Evolutionary conservation across 2,329 filamentous ascomycete genomes (phyloP).

Genomic region (Dryadomyces sulphureus): DNA sequence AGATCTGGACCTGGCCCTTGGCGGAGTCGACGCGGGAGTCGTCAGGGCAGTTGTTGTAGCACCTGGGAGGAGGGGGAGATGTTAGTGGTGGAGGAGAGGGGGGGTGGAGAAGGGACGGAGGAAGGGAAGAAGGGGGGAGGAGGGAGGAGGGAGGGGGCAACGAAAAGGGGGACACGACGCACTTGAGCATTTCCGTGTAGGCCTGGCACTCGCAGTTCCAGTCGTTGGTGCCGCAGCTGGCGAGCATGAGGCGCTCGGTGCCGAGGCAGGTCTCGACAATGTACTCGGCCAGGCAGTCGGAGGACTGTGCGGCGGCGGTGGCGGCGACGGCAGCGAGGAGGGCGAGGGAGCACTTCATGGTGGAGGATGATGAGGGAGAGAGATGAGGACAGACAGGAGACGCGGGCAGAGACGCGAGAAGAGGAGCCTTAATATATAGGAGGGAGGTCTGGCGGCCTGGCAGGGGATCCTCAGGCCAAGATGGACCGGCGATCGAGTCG

Average conservation of each 20-base stretch:
- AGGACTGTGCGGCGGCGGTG: slow-evolving; percentile 3
- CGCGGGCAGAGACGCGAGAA: not conserved
- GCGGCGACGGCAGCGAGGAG: slow-evolving; percentile 5
- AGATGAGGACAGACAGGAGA: not conserved
- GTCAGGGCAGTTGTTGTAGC: slow-evolving; percentile 38
- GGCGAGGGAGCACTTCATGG: slow-evolving; percentile 7
- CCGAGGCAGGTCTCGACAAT: slow-evolving; percentile 12
- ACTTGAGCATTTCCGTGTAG: slow-evolving; percentile 31
- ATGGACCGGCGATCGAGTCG: too few species aligned
- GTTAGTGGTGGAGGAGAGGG: not conserved
- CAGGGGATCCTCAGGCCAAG: too few species aligned
- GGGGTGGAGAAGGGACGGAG: too few species aligned
- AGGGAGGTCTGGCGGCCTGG: too few species aligned
- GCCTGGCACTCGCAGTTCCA: slow-evolving; percentile 32
- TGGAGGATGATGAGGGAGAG: not conserved
- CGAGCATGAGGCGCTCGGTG: slow-evolving; percentile 23
- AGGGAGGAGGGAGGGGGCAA: not conserved
- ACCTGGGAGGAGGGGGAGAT: slow-evolving; percentile 24
- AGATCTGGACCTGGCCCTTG: slow-evolving; percentile 24
- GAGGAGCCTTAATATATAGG: too few species aligned
- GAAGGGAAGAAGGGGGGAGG: too few species aligned
- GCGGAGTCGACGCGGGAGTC: slow-evolving; percentile 23
- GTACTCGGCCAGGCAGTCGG: slow-evolving; percentile 10
- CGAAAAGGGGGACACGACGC: slow-evolving; percentile 12
- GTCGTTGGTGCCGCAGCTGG: slow-evolving; percentile 23